Conservation (phyloP, 1,284 basidiomycete genomes). For the Tausonia pullulans region DNA sequence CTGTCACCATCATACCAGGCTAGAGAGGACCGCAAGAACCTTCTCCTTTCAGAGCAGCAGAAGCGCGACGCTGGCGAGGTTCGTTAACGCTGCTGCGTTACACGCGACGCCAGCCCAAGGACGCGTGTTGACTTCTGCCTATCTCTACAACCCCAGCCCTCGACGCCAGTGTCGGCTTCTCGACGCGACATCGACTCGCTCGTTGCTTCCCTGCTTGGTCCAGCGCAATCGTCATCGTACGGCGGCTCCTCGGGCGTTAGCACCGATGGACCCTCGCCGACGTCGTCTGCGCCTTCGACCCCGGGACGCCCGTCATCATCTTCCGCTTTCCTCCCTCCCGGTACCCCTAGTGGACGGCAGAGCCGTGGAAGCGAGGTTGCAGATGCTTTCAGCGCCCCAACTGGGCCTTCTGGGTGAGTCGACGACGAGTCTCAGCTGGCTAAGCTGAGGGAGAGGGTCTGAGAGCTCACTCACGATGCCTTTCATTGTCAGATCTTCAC, state of each 20-base stretch:
- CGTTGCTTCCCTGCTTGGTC: conserved; percentile 15
- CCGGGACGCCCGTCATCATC: neutral
- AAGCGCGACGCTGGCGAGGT: conserved; percentile 3
- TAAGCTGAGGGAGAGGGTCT: conserved; percentile 9
- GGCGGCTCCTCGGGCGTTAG: neutral
- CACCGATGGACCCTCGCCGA: neutral
- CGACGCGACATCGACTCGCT: conserved; percentile 13
- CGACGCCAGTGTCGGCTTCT: neutral
- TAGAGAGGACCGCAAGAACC: conserved; percentile 16
- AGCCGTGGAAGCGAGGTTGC: neutral
- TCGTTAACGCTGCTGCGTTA: neutral
- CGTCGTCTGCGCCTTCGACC: conserved; percentile 4
- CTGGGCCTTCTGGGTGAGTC: too few relatives aligned
- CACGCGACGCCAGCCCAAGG: too few relatives aligned
- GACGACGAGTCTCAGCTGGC: conserved; percentile 1
- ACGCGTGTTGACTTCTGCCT: neutral
- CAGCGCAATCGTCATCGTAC: neutral
- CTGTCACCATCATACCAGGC: neutral
- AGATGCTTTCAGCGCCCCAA: neutral
- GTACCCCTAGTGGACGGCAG: neutral
- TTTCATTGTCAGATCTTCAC: conserved; percentile 32
- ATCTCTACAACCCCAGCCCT: neutral
- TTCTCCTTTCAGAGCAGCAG: conserved; percentile 11
- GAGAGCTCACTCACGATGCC: neutral
- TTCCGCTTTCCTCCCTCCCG: conserved; percentile 4